Conservation (phyloP, 1,139 yeast genomes). For the Saccharomyces hybrid region DNA sequence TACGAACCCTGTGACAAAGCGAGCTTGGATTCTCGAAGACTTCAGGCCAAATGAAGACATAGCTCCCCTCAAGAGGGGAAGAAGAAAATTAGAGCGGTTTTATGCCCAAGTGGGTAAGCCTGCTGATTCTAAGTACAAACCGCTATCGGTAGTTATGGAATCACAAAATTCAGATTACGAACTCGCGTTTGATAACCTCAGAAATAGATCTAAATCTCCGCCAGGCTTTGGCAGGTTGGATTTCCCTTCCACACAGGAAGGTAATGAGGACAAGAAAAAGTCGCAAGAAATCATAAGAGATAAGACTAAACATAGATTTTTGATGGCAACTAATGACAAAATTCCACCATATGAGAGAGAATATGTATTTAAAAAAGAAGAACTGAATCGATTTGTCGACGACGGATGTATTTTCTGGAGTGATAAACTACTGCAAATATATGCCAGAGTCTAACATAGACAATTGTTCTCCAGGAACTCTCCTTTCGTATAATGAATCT, state of each 20-base stretch:
- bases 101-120: conserved; percentile 19
- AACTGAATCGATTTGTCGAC: conserved; percentile 38
- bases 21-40: conserved; percentile 33
- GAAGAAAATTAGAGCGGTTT: conserved; percentile 13
- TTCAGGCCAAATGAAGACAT: conserved; percentile 24
- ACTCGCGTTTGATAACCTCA: conserved; percentile 26
- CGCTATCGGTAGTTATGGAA: neutral
- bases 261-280: conserved; percentile 29
- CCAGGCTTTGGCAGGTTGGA: conserved; percentile 60
- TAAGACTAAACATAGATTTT: conserved; percentile 37
- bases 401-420: conserved; percentile 36
- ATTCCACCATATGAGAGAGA: conserved; percentile 27
- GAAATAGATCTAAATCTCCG: conserved; percentile 49
- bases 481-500: neutral
- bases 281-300: conserved; percentile 30
- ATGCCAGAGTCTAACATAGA: conserved; percentile 6
- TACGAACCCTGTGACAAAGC: conserved; percentile 29
- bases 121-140: conserved; percentile 1
- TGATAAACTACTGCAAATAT: conserved; percentile 19
- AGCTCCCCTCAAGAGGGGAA: conserved; percentile 10
- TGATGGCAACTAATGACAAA: conserved; percentile 31
- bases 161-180: conserved; percentile 2
- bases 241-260: conserved; percentile 56
- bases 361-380: conserved; percentile 25
- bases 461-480: neutral